Percentiles rank a stretch among this genome's conserved stretches.
Evolutionary conservation across 2,329 filamentous ascomycete genomes (phyloP).

Genomic region (Xylariaceae sp.): DNA sequence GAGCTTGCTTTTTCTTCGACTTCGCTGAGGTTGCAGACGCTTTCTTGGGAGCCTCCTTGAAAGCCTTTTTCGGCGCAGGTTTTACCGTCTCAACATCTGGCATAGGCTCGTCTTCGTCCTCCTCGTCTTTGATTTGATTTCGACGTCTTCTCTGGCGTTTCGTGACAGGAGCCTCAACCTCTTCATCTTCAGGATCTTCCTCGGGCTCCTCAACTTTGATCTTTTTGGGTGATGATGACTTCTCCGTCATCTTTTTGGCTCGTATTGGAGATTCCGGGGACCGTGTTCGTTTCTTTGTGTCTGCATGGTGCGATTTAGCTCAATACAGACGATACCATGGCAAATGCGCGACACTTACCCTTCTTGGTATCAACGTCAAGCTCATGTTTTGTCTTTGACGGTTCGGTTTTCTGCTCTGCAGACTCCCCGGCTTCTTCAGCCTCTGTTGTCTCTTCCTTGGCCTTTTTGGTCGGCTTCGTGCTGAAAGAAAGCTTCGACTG

Average conservation of each 20-base stretch:
- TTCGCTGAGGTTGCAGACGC: slow-evolving; percentile 17
- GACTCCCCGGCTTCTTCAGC: slow-evolving; percentile 7
- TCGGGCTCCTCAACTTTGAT: slow-evolving; percentile 30
- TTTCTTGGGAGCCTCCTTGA: slow-evolving; percentile 31
- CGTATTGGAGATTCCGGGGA: slow-evolving; percentile 20
- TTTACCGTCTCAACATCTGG: slow-evolving; percentile 27
- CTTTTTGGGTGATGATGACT: slow-evolving; percentile 24
- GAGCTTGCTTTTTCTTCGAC: slow-evolving; percentile 21
- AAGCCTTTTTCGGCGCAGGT: slow-evolving; percentile 25
- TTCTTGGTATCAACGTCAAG: slow-evolving; percentile 32
- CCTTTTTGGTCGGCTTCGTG: slow-evolving; percentile 43
- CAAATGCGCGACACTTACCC: slow-evolving; percentile 28
- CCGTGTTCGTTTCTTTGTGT: slow-evolving; percentile 43
- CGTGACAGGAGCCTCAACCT: slow-evolving; percentile 50
- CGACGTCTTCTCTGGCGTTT: slow-evolving; percentile 51
- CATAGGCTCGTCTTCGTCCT: slow-evolving; percentile 40
- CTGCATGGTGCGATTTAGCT: slow-evolving; percentile 20
- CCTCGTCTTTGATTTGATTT: slow-evolving; percentile 47
- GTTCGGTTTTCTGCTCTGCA: slow-evolving; percentile 8
- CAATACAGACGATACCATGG: slow-evolving; percentile 2
- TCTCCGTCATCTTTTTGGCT: too few species aligned
- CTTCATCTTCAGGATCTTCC: slow-evolving; percentile 32
- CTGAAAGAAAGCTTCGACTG: slow-evolving; percentile 78
- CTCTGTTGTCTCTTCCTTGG: slow-evolving; percentile 31
- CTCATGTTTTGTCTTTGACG: slow-evolving; percentile 20